A percentile compares a stretch with the other conserved stretches of the same genome.
These are phyloP conservation scores for Candida ovalis DNA, from an alignment of 805 yeast genomes.

Conservation along the genomic window DNA sequence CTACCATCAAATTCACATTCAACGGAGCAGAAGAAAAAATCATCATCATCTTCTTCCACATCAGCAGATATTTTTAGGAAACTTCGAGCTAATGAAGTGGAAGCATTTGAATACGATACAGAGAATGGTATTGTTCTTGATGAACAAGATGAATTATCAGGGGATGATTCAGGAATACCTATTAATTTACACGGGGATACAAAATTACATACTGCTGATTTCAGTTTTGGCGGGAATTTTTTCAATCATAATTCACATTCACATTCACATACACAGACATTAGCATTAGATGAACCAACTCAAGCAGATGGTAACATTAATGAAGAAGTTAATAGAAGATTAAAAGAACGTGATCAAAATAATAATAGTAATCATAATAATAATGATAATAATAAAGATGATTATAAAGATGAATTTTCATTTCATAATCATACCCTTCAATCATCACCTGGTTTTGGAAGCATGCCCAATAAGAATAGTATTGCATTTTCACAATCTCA, in stretches of 20 bases:
- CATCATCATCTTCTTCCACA: conserved; percentile 1
- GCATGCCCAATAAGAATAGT: neutral
- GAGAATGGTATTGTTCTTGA: conserved; percentile 26
- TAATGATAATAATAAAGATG: no score
- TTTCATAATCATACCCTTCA: neutral
- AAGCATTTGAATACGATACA: conserved; percentile 23
- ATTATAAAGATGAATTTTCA: neutral
- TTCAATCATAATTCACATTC: conserved; percentile 1
- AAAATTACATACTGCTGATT: neutral
- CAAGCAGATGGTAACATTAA: conserved; percentile 21
- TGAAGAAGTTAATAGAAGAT: conserved; percentile 15
- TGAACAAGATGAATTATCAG: conserved; percentile 12
- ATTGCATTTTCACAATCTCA: neutral
- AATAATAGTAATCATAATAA: neutral
- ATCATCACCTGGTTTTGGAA: neutral
- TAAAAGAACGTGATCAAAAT: neutral
- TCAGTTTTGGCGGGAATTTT: neutral
- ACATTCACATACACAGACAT: no score
- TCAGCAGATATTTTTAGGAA: conserved; percentile 23
- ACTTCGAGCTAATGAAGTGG: conserved; percentile 19
- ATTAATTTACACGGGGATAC: conserved; percentile 20
- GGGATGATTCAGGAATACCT: conserved; percentile 21
- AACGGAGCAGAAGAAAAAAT: neutral
- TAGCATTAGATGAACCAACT: conserved; percentile 13
- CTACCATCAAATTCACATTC: neutral